Base-by-base conservation (phyloP, 2,329 filamentous ascomycete genomes). In the Colletotrichum agaves region DNA sequence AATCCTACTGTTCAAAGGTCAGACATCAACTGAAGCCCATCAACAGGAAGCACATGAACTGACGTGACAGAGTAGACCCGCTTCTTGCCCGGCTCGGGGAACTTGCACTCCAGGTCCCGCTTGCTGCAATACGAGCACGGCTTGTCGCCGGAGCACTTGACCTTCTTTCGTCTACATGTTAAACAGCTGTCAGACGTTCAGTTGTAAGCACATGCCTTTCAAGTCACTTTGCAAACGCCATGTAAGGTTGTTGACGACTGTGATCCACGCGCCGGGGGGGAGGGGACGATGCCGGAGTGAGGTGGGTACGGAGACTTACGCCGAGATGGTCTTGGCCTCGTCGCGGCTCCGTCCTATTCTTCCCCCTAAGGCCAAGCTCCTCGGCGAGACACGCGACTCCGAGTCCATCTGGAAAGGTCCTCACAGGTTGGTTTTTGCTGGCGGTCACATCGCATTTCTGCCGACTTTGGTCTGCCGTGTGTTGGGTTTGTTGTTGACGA, bases 61-160 rank as follows among this genome's bases (percentile, higher is more conserved):
- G 55, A 72, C 71, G 70, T 61, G 12, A 70, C 60, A 35, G 67
- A 68, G 4, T 70, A 70, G 8, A 64, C 58, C 41, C 65, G 55
- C 60, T 64, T 68, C 67, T 68, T 63, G 1, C 35, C 56, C 15
- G 46, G 55, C 39, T 68, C 55, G n/a, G 67, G 64, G 49, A 68
- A 64, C 19, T 43, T 23, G 31, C 67, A 70, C 21, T 55, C 46
- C n/a, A 65, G 43, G 2, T 58, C 43, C 4, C 63, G 59, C 27
- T 61, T 65, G 49, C 13, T 62, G 49, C 69, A 70, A 23, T 70
- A 70, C n/a, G 47, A 33, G 57, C 69, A 70, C 15, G 69, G 69
- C 39, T 37, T 46, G 11, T 58, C 50, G 23, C 69, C 69, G 17
- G 69, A 66, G 58, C 69, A 70, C 21, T 70, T 70, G 10, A 70